phyloP scores from a whole-genome alignment of 2,329 filamentous ascomycete genomes.

The Colletotrichum filicis region DNA sequence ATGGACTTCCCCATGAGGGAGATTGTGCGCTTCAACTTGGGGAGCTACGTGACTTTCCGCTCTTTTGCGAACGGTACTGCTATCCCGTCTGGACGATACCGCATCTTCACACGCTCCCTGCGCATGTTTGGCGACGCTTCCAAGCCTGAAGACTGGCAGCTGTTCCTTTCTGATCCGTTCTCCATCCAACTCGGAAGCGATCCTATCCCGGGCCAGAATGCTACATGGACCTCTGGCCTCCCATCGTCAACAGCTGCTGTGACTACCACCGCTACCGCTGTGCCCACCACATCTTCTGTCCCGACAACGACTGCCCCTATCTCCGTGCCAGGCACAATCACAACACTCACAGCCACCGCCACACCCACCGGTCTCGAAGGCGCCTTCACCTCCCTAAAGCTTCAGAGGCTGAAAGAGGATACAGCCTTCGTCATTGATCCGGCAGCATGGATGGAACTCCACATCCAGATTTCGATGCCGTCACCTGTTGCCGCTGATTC shows the following conservation, averaged over 20 bases:
- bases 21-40: constrained; percentile 28
- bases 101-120: constrained; percentile 54
- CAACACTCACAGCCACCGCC: constrained; percentile 21
- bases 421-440: constrained; percentile 15
- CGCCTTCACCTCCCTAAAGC: constrained; percentile 21
- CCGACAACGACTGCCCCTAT: neutral
- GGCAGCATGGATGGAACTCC: constrained; percentile 30
- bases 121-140: constrained; percentile 60
- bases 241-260: constrained; percentile 1
- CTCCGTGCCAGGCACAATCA: constrained; percentile 31
- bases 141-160: constrained; percentile 58
- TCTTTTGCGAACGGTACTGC: constrained; percentile 34
- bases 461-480: constrained; percentile 23
- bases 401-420: constrained; percentile 14
- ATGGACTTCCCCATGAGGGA: constrained; percentile 30
- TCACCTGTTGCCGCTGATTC: constrained; percentile 10
- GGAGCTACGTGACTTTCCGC: constrained; percentile 29
- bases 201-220: constrained; percentile 14
- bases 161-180: constrained; percentile 46
- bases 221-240: neutral
- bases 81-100: constrained; percentile 34
- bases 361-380: constrained; percentile 28
- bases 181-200: constrained; percentile 33
- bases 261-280: constrained; percentile 4
- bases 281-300: neutral